These are phyloP conservation scores for Alternaria consortialis DNA, from an alignment of 2,329 filamentous ascomycete genomes.

Conservation along the genomic window DNA sequence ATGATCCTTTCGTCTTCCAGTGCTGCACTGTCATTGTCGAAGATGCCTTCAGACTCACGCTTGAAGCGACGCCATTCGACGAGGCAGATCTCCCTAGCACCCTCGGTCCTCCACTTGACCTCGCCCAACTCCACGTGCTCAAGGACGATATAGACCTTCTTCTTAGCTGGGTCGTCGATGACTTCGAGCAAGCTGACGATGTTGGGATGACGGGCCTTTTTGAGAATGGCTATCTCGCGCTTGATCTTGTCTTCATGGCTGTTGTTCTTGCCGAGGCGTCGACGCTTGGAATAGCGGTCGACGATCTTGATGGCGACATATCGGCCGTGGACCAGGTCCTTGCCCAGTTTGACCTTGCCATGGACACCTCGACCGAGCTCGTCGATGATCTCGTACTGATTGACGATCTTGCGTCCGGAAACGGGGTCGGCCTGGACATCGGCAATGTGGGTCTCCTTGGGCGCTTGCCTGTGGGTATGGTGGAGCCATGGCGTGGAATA, in stretches of 20 bases:
- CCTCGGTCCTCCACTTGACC: conserved; percentile 92
- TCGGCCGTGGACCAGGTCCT: conserved; percentile 77
- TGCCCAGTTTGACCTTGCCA: conserved; percentile 95
- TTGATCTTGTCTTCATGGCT: conserved; percentile 84
- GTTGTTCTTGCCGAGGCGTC: conserved; percentile 81
- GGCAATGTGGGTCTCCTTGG: conserved; percentile 80
- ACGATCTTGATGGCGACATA: conserved; percentile 99
- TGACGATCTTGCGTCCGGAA: conserved; percentile 94
- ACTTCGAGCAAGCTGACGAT: conserved; percentile 95
- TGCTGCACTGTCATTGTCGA: conserved; percentile 53
- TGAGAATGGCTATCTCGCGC: conserved; percentile 95
- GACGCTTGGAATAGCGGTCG: conserved; percentile 90
- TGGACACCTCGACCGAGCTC: conserved; percentile 96
- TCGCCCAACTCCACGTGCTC: conserved; percentile 96
- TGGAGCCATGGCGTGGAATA: conserved; percentile 62
- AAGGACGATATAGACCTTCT: conserved; percentile 98
- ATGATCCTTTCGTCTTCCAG: conserved; percentile 57
- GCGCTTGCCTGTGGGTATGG: conserved; percentile 59
- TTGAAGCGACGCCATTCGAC: conserved; percentile 85
- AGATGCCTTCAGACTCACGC: conserved; percentile 66
- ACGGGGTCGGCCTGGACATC: conserved; percentile 88
- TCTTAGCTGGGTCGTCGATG: conserved; percentile 93
- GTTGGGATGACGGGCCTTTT: conserved; percentile 97
- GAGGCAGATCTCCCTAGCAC: conserved; percentile 80
- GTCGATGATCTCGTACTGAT: conserved; percentile 96